Evolutionary conservation across 768 basidiomycete genomes (phyloP).

Genomic region (Termitomyces heimii): DNA sequence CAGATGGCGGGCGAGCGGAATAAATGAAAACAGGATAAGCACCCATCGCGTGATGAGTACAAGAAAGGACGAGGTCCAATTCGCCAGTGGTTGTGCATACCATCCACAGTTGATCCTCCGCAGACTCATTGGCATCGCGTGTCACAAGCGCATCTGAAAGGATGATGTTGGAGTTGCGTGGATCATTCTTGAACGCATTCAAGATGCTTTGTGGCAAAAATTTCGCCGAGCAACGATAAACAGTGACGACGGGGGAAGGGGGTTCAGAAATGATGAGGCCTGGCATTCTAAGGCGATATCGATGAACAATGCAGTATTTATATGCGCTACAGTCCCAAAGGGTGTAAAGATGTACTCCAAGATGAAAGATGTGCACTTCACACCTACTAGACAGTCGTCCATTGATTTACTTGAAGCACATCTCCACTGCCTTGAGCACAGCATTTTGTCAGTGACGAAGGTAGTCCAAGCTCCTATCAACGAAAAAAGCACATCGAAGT

Average conservation of each 20-base stretch:
- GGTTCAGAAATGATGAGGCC: not conserved
- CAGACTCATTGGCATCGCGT: not conserved
- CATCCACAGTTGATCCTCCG: constrained; percentile 16
- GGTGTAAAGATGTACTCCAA: constrained; percentile 1
- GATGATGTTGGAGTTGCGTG: constrained; percentile 22
- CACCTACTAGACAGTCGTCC: not conserved
- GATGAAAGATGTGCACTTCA: not conserved
- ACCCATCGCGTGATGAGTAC: constrained; percentile 5
- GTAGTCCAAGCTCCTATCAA: not conserved
- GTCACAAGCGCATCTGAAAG: constrained; percentile 10
- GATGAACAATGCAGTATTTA: not conserved
- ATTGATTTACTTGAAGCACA: constrained; percentile 1
- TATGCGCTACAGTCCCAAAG: not conserved
- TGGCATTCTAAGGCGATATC: constrained; percentile 2
- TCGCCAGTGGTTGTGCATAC: constrained; percentile 29
- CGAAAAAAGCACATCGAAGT: not conserved
- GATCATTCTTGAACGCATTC: constrained; percentile 20
- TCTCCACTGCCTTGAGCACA: not conserved
- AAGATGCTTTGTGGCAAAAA: constrained; percentile 25
- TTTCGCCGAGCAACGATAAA: constrained; percentile 19
- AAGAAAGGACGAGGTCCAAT: constrained; percentile 7
- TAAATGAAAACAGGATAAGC: constrained; percentile 10
- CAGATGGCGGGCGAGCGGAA: not conserved
- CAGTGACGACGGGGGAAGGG: not conserved
- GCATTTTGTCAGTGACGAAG: too few species aligned